A percentile compares a stretch with the other conserved stretches of the same genome.
phyloP scores from a whole-genome alignment of 2,329 filamentous ascomycete genomes.

The Pezizomycotina sp. region DNA sequence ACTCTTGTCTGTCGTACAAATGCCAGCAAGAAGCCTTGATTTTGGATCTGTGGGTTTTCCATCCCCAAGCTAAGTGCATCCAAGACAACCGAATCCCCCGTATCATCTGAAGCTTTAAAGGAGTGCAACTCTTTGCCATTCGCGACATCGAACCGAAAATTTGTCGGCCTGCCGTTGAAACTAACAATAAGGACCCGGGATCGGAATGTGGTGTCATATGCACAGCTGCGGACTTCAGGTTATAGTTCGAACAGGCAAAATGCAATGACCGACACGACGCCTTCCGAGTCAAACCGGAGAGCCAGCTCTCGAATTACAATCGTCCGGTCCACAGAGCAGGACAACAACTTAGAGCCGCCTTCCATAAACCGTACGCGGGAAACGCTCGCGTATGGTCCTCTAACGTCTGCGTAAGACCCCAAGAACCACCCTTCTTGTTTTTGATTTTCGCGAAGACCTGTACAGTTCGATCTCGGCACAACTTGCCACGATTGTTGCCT shows the following conservation, averaged over 20 bases:
- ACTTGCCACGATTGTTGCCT: constrained; percentile 54
- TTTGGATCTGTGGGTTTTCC: constrained; percentile 37
- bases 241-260: constrained; percentile 64
- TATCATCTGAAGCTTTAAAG: constrained; percentile 72
- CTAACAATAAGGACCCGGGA: constrained; percentile 38
- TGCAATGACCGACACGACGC: constrained; percentile 37
- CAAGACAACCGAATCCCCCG: constrained; percentile 68
- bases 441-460: constrained; percentile 51
- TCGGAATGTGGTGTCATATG: constrained; percentile 61
- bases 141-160: constrained; percentile 38
- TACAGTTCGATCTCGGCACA: constrained; percentile 79
- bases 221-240: constrained; percentile 73
- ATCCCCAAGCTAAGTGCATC: constrained; percentile 55
- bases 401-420: constrained; percentile 76
- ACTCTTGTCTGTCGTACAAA: constrained; percentile 91
- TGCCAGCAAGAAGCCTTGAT: constrained; percentile 57
- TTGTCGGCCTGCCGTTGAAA: constrained; percentile 47
- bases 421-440: constrained; percentile 38
- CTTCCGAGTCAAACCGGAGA: constrained; percentile 32
- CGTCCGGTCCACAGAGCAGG: constrained; percentile 75
- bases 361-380: constrained; percentile 57
- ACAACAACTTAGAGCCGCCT: constrained; percentile 55
- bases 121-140: constrained; percentile 31
- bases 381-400: constrained; percentile 86
- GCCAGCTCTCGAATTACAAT: constrained; percentile 52